A percentile compares a stretch with the other conserved stretches of the same genome.
These are phyloP conservation scores for Nakazawaea holstii DNA, from an alignment of 805 yeast species.

Conservation along the genomic window DNA sequence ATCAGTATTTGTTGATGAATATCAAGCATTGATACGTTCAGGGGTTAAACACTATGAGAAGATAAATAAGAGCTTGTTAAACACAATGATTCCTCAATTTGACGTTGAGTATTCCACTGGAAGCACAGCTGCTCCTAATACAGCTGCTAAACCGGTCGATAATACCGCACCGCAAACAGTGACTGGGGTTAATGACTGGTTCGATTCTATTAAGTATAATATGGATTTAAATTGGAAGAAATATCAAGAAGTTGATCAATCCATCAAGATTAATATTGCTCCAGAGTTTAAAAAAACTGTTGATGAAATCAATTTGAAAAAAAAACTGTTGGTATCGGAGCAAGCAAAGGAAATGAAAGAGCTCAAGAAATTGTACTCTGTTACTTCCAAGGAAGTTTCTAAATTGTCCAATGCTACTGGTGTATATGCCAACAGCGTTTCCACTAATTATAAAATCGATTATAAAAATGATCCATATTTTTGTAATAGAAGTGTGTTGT, in stretches of 20 bases:
- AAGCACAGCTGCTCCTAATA: background rate
- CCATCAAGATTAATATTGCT: slow-evolving; percentile 29
- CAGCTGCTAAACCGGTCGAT: background rate
- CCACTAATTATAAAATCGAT: slow-evolving; percentile 22
- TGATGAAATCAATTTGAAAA: slow-evolving; percentile 35
- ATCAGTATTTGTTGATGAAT: slow-evolving; percentile 21
- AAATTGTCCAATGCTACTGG: slow-evolving; percentile 18
- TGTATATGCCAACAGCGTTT: slow-evolving; percentile 14
- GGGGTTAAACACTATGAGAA: slow-evolving; percentile 20
- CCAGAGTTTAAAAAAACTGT: slow-evolving; percentile 38
- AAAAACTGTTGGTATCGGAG: slow-evolving; percentile 30
- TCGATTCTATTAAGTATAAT: slow-evolving; percentile 19
- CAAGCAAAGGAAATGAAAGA: slow-evolving; percentile 34
- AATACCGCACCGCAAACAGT: background rate
- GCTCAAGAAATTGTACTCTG: slow-evolving; percentile 28
- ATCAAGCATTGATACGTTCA: slow-evolving; percentile 17
- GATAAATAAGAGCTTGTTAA: slow-evolving; percentile 17
- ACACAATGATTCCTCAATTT: slow-evolving; percentile 22
- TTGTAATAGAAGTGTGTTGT: slow-evolving; percentile 29
- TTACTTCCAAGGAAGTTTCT: slow-evolving; percentile 24
- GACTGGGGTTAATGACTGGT: slow-evolving; percentile 21
- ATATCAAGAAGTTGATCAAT: slow-evolving; percentile 32
- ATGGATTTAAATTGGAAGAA: slow-evolving; percentile 27
- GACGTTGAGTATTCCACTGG: slow-evolving; percentile 21
- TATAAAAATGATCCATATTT: slow-evolving; percentile 42